These are phyloP conservation scores for Chenopodium album DNA, from an alignment of 148 eudicot genomes.

Conservation along the genomic window DNA sequence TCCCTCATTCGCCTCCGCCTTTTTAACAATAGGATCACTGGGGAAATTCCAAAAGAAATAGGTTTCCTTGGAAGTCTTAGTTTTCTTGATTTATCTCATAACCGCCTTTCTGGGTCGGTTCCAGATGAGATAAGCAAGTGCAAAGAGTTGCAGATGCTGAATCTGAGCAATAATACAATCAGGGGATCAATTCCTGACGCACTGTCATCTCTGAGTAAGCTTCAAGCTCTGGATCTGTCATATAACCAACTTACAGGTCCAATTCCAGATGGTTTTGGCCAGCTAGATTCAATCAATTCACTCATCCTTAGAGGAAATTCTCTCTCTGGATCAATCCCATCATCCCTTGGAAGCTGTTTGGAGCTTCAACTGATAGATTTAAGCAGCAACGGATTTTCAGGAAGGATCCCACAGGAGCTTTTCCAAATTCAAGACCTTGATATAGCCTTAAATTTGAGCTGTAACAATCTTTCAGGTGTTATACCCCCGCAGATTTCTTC, in stretches of 20 bases:
- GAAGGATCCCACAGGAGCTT: slow-evolving; percentile 55
- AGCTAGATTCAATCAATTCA: slow-evolving; percentile 50
- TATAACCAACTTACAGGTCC: slow-evolving; percentile 53
- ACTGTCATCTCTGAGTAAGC: slow-evolving; percentile 47
- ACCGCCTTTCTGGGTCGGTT: slow-evolving; percentile 52
- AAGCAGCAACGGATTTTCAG: slow-evolving; percentile 57
- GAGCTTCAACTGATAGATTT: slow-evolving; percentile 73
- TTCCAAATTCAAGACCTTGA: slow-evolving; percentile 62
- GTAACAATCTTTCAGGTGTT: slow-evolving; percentile 55
- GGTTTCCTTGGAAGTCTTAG: slow-evolving; percentile 54
- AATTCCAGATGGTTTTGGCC: slow-evolving; percentile 53
- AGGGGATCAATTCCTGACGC: slow-evolving; percentile 57
- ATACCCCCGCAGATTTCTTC: slow-evolving; percentile 63
- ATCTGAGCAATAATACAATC: slow-evolving; percentile 64
- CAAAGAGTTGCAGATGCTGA: slow-evolving; percentile 66
- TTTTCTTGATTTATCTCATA: slow-evolving; percentile 72
- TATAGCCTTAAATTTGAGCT: slow-evolving; percentile 72
- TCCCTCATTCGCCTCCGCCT: slow-evolving; percentile 65
- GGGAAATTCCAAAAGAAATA: slow-evolving; percentile 64
- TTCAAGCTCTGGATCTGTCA: slow-evolving; percentile 76
- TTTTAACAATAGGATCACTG: slow-evolving; percentile 58
- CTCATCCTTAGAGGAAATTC: slow-evolving; percentile 52
- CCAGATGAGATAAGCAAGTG: slow-evolving; percentile 71
- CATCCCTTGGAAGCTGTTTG: slow-evolving; percentile 44
- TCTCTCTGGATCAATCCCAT: slow-evolving; percentile 64